Base-by-base conservation (phyloP, 2,329 filamentous ascomycete genomes). In the Arthroderma sp. region DNA sequence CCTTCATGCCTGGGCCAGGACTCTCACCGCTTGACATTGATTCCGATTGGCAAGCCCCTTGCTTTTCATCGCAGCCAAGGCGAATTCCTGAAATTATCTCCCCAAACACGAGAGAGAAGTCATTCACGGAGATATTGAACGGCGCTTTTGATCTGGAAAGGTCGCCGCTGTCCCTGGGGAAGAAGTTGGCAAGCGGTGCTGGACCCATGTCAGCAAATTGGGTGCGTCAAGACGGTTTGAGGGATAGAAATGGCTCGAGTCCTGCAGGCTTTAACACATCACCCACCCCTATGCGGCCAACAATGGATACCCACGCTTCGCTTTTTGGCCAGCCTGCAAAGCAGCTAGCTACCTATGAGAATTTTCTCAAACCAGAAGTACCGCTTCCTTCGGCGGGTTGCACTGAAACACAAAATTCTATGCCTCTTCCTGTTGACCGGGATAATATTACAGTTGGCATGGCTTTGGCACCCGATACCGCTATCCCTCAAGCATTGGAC, bases 101-200 rank as follows among this genome's bases (percentile, higher is more conserved):
- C 36, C 43, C 42, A 15, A 40, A 11, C 34, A 36, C 46, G 4
- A 49, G 39, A 27, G 48, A 49, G 39, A 30, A 30, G n/a, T 31
- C 44, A 2, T 50, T 51, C 33, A 38, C 45, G 6, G 47, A 51
- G 42, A 48, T 50, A 28, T 46, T 50, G 42, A 49, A 44, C 39
- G 47, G 43, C 5, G 44, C 42, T 3, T 50, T 43, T 38, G 43
- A 50, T 28, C 15, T 46, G n/a, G 40, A 42, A 27, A 43, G 44
- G 29, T 48, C 48, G 4, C 48, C 48, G 7, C 9, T 44, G 29
- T 36, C 7, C 6, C 22, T 48, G 27, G 46, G 48, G 22, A 46
- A 38, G 29, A 50, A 15, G 36, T 15, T 48, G 30, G 43, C 40
- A 6, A 22, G 31, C 9, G 28, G 30, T 10, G 27, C 32, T 37